Conservation (phyloP, 2,329 filamentous ascomycete species). For the Ophiostoma ips region DNA sequence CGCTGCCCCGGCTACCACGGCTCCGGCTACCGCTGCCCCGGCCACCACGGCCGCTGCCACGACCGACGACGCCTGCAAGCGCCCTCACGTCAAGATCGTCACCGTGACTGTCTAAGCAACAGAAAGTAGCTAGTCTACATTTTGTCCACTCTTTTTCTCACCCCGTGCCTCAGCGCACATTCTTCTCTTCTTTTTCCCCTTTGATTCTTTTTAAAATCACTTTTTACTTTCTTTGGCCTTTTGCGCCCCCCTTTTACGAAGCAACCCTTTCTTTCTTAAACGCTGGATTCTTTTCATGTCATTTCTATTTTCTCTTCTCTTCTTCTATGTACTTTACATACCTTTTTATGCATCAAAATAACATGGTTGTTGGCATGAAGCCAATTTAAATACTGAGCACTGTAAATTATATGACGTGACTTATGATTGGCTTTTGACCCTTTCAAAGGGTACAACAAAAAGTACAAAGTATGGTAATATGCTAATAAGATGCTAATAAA, state of each 20-base stretch:
- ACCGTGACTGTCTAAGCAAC: neutral
- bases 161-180: too few relatives aligned
- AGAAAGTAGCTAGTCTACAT: constrained; percentile 2
- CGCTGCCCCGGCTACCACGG: neutral
- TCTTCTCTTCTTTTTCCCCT: neutral
- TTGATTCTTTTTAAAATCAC: neutral
- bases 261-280: neutral
- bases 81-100: neutral
- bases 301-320: neutral
- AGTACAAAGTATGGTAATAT: too few relatives aligned
- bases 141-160: neutral
- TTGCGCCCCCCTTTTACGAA: neutral
- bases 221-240: neutral
- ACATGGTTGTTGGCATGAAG: too few relatives aligned
- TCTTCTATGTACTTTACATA: too few relatives aligned
- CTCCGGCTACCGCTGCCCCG: neutral
- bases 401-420: too few relatives aligned
- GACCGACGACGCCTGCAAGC: neutral
- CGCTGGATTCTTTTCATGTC: neutral
- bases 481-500: too few relatives aligned
- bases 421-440: too few relatives aligned
- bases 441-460: too few relatives aligned
- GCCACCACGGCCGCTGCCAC: neutral
- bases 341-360: too few relatives aligned
- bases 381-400: too few relatives aligned